A percentile compares a stretch with the other conserved stretches of the same genome.
Evolutionary conservation across 2,329 filamentous ascomycete genomes (phyloP).

Genomic region (Trichoderma gracile): DNA sequence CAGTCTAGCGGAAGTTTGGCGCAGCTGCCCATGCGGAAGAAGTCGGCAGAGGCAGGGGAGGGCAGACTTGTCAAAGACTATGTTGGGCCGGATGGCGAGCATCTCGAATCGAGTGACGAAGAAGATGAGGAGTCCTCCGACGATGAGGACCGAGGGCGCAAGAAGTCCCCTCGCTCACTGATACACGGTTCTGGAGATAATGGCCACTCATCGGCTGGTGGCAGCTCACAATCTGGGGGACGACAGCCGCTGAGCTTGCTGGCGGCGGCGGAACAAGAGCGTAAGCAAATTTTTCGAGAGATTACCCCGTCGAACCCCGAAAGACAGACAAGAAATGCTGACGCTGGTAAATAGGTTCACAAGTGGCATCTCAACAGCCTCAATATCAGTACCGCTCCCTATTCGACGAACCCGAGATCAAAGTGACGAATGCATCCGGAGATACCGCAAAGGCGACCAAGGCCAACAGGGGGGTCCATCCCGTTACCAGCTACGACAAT

Average conservation of each 20-base stretch:
- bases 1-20: conserved; percentile 64
- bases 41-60: conserved; percentile 43
- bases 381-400: conserved; percentile 62
- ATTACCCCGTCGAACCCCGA: background rate
- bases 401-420: conserved; percentile 66
- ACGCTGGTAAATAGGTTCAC: conserved; percentile 47
- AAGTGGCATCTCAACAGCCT: conserved; percentile 53
- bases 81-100: conserved; percentile 63
- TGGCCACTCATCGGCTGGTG: conserved; percentile 37
- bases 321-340: background rate
- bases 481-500: conserved; percentile 80
- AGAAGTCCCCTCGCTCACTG: conserved; percentile 51
- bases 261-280: conserved; percentile 75
- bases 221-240: conserved; percentile 39
- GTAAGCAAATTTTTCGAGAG: conserved; percentile 50
- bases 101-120: conserved; percentile 69
- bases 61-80: conserved; percentile 70
- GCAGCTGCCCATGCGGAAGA: conserved; percentile 59
- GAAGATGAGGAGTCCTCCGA: conserved; percentile 64
- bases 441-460: conserved; percentile 59
- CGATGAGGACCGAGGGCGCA: conserved; percentile 67
- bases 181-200: conserved; percentile 44
- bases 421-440: conserved; percentile 62
- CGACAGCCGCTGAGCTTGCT: conserved; percentile 61
- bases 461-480: conserved; percentile 62